These are phyloP conservation scores for Leccinum truebloodii DNA, from an alignment of 768 basidiomycete species.

Conservation along the genomic window DNA sequence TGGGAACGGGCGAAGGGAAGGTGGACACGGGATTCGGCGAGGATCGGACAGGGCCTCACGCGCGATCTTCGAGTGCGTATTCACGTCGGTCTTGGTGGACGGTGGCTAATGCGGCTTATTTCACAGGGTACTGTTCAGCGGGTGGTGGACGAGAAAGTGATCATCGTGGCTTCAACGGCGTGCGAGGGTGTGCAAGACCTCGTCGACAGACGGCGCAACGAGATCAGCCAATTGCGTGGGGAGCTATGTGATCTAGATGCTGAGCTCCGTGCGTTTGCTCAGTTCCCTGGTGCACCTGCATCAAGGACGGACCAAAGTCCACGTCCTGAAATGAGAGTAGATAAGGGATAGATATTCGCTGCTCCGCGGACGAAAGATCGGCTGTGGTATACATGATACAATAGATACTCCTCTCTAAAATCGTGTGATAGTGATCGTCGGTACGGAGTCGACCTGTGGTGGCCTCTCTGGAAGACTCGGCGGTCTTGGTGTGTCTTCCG, in stretches of 20 bases:
- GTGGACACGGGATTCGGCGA: constrained; percentile 69
- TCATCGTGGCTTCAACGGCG: constrained; percentile 50
- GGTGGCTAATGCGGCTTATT: constrained; percentile 4
- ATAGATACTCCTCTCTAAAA: constrained; percentile 27
- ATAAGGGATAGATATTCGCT: constrained; percentile 16
- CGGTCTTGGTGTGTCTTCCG: constrained; percentile 40
- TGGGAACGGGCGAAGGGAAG: constrained; percentile 69
- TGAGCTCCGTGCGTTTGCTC: constrained; percentile 27
- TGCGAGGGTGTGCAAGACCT: constrained; percentile 46
- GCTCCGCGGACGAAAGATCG: constrained; percentile 8
- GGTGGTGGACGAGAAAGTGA: constrained; percentile 53
- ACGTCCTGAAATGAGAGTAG: constrained; percentile 1
- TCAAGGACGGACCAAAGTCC: constrained; percentile 6
- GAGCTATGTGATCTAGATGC: constrained; percentile 44
- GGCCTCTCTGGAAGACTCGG: constrained; percentile 2
- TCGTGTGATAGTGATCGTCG: constrained; percentile 30
- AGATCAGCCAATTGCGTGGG: constrained; percentile 44
- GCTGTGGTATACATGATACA: constrained; percentile 30
- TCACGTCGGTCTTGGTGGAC: background rate
- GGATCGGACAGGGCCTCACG: constrained; percentile 61
- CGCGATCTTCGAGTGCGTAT: constrained; percentile 61
- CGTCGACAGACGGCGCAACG: constrained; percentile 42
- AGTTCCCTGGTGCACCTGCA: constrained; percentile 2
- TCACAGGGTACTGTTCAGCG: constrained; percentile 46
- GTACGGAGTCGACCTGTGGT: constrained; percentile 19